Percentiles rank a stretch among this genome's conserved stretches.
Evolutionary conservation across 768 basidiomycete species (phyloP).

Genomic region (Phallus indusiatus): DNA sequence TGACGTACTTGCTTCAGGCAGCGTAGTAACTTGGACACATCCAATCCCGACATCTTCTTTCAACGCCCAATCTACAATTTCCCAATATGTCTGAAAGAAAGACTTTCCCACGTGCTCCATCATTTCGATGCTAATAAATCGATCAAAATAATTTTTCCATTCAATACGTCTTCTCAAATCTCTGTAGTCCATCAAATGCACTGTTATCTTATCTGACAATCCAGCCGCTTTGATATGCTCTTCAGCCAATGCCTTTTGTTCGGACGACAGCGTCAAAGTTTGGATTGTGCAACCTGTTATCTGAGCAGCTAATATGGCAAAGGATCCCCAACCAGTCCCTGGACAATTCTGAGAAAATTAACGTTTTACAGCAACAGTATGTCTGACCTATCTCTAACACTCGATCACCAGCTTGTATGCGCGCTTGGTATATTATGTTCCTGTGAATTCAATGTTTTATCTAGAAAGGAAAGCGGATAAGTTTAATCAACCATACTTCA

Average conservation of each 20-base stretch:
- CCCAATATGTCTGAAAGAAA: constrained; percentile 28
- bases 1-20: constrained; percentile 58
- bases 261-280: constrained; percentile 77
- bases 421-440: constrained; percentile 50
- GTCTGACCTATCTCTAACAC: constrained; percentile 62
- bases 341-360: background rate
- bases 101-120: constrained; percentile 49
- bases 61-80: constrained; percentile 28
- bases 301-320: constrained; percentile 29
- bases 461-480: no score
- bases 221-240: constrained; percentile 70
- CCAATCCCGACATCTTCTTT: constrained; percentile 32
- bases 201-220: constrained; percentile 58
- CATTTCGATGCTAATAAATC: constrained; percentile 57
- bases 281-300: constrained; percentile 72
- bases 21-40: constrained; percentile 45
- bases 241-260: constrained; percentile 83
- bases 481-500: constrained; percentile 29
- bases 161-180: constrained; percentile 52
- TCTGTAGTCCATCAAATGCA: constrained; percentile 87
- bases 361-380: constrained; percentile 17
- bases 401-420: constrained; percentile 46
- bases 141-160: constrained; percentile 62
- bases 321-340: constrained; percentile 30
- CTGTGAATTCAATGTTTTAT: no score